Base-by-base conservation (phyloP, 768 basidiomycete species). In the Phlegmacium glaucopus region DNA sequence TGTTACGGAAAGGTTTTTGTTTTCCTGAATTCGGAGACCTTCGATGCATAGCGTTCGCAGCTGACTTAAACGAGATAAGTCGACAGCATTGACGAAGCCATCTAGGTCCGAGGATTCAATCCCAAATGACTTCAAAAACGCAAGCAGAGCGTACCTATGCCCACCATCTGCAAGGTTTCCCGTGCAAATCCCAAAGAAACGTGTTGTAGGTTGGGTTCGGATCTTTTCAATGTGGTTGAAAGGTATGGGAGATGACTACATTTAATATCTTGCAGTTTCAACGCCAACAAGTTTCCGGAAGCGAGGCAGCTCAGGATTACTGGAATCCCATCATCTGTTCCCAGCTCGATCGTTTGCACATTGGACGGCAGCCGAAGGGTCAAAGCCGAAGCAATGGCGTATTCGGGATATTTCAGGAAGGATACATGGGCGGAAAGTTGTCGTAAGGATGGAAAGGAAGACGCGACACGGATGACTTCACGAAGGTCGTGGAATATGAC, bases 401-500 rank as follows among this genome's bases (percentile, higher is more conserved):
- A 51, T 27, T 64, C 61, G 37, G 55, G 37, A 32, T 61, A 64
- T 32, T 64, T 65, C 34, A 53, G 53, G 46, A 67, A 67, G 11
- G 51, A 49, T 13, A 66, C 45, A 35, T 62, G 56, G 39, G 60
- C 60, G 0, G 55, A 55, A 37, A 64, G 45, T 42, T 61, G 58
- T n/a, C 44, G 37, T 5, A 68, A 48, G 12, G 30, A 18, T 3
- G 62, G 58, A 42, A 65, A 61, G 16, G 44, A 39, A 12, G 49
- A 47, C n/a, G 58, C 36, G 42, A 65, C 58, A 6, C 59, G 58
- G 9, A 50, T 53, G 18, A 65, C 44, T 36, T 66, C 64, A 12
- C 66, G 63, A 18, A 64, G 46, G 45, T 66, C 66, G 39, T 66
- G 63, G 50, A 68, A 68, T 12, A 54, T 45, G 39, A 55, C 59